These are phyloP conservation scores for Hanseniaspora osmophila DNA, from an alignment of 805 yeast genomes.

Conservation along the genomic window DNA sequence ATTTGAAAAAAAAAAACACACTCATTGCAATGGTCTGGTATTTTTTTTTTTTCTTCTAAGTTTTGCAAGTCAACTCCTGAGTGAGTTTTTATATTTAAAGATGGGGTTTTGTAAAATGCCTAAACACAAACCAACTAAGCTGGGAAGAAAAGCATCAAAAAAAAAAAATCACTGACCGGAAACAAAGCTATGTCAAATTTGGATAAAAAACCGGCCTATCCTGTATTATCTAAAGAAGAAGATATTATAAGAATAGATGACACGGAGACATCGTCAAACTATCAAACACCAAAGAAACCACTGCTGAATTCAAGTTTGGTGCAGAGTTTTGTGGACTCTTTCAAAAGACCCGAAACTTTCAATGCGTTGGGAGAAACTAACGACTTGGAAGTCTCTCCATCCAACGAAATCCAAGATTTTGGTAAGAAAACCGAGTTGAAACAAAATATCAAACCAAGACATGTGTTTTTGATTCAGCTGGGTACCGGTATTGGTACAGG, in stretches of 20 bases:
- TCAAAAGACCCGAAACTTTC: slow-evolving; percentile 2
- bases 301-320: background rate
- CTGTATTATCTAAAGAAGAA: background rate
- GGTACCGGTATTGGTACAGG: slow-evolving; percentile 72
- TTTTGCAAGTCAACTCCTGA: too few species aligned
- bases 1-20: too few species aligned
- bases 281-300: background rate
- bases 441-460: slow-evolving; percentile 30
- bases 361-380: background rate
- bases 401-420: background rate
- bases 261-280: background rate
- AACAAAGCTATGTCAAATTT: background rate
- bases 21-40: too few species aligned
- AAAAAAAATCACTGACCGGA: too few species aligned
- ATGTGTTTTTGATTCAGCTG: slow-evolving; percentile 59
- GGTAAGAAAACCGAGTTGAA: slow-evolving; percentile 17
- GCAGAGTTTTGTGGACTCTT: slow-evolving; percentile 2
- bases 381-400: slow-evolving; percentile 3
- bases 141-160: too few species aligned
- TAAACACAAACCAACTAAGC: too few species aligned
- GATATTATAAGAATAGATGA: background rate
- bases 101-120: too few species aligned
- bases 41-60: too few species aligned
- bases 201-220: background rate
- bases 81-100: too few species aligned